Base-by-base conservation (phyloP, 2,329 filamentous ascomycete genomes). In the Biscogniauxia mediterranea region DNA sequence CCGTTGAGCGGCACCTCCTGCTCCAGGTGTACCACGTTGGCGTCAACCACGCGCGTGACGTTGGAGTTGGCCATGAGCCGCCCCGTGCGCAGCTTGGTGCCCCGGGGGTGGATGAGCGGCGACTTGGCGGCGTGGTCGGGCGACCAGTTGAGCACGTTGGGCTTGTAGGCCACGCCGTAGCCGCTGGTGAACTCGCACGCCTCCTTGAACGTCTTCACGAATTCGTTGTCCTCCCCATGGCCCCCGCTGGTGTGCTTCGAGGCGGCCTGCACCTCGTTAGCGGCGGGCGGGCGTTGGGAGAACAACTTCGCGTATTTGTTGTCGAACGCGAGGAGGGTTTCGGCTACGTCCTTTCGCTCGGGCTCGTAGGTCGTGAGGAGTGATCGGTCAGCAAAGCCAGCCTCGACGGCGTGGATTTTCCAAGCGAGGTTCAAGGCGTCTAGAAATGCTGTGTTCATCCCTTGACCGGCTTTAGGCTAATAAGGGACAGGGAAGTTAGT, bases 401-500 rank as follows among this genome's bases (percentile, higher is more conserved):
- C 83, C 73, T 97, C 93, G 9, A 97, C 94, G 42, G 91, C 88
- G 73, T 97, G 93, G 56, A 97, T 91, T 80, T 98, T 98, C 93
- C 93, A 98, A 7, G 93, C 93, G 50, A 98, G 81, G 75, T 97
- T 98, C 62, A 92, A 85, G 0, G 92, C 92, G 68, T 94, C 90
- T 56, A 90, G 80, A 77, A 92, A 92, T 3, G 89, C 89, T 0
- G 89, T 90, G 70, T 92, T 92, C 90, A 92, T 92, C 28, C 89
- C 89, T 74, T 92, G 89, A 1, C 89, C 89, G 32, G 89, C 89
- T 79, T 91, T 92, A 46, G 89, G 89, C 84, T 87, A 69, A 83
- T 80, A 54, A 83, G 75, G n/a, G 11, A 15, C 51, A 61, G 17
- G 64, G 64, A 32, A 56, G 52, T 67, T 28, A 66, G 54, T 55